These are phyloP conservation scores for Mortierella claussenii DNA, from an alignment of 192 early-diverging fungal genomes.

Conservation along the genomic window DNA sequence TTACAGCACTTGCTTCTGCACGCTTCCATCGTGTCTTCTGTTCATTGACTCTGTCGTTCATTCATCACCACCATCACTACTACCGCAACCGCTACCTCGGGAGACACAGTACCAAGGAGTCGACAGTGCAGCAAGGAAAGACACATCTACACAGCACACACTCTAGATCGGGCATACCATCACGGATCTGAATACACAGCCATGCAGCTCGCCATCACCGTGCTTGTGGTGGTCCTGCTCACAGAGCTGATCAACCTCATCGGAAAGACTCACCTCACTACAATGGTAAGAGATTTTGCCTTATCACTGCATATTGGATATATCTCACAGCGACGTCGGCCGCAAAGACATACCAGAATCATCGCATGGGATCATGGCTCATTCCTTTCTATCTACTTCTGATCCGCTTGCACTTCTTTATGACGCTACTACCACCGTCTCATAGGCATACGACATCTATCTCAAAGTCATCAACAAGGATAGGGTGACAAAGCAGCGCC, in stretches of 20 bases:
- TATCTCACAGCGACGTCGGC: no score
- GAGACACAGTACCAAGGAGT: no score
- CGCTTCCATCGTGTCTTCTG: no score
- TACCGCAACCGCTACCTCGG: no score
- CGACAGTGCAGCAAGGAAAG: no score
- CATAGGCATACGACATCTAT: slow-evolving; percentile 63
- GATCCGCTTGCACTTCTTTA: slow-evolving; percentile 3
- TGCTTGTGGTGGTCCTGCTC: slow-evolving; percentile 71
- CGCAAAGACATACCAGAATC: neutral
- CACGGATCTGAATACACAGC: no score
- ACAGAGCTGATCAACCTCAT: slow-evolving; percentile 67
- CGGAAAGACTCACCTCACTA: slow-evolving; percentile 64
- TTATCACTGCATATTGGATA: neutral
- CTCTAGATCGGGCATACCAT: no score
- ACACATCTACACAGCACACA: no score
- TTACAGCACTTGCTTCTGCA: no score
- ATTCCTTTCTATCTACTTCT: neutral
- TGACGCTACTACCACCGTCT: neutral
- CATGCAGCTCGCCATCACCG: slow-evolving; percentile 64
- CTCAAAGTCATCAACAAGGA: slow-evolving; percentile 66
- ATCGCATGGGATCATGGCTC: neutral
- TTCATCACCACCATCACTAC: no score
- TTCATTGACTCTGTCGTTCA: no score
- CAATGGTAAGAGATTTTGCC: slow-evolving; percentile 48
- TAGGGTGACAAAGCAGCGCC: slow-evolving; percentile 63